phyloP scores from a whole-genome alignment of 257 asterid genomes.

The Parsonsia alboflavescens region DNA sequence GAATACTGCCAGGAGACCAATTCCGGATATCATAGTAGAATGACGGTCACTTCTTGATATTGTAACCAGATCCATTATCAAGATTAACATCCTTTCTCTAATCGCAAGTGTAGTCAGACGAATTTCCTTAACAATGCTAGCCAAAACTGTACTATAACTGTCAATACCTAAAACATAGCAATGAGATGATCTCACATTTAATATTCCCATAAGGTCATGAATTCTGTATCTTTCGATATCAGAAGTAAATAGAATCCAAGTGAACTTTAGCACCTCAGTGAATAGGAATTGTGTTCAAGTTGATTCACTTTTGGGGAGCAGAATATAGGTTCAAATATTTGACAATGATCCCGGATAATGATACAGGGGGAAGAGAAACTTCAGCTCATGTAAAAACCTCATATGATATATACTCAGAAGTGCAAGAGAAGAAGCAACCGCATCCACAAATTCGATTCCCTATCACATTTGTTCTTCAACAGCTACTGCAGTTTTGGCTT shows the following conservation, averaged over 20 bases:
- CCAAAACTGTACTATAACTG: neutral
- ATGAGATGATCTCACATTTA: neutral
- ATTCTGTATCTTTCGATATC: neutral
- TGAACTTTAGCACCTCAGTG: neutral
- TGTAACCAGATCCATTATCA: neutral
- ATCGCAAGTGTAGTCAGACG: neutral
- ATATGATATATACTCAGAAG: neutral
- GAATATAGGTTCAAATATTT: neutral
- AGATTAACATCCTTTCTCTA: neutral
- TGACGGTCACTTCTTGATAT: neutral
- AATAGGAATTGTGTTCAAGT: neutral
- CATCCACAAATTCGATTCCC: neutral
- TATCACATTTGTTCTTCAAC: neutral
- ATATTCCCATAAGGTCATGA: neutral
- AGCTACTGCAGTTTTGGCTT: neutral
- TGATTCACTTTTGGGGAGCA: neutral
- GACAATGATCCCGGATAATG: neutral
- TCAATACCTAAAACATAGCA: neutral
- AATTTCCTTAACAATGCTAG: neutral
- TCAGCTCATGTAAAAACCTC: neutral
- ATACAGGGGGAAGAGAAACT: neutral
- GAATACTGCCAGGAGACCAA: neutral
- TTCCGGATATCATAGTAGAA: neutral
- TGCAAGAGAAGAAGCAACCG: neutral
- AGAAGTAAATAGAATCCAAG: neutral